phyloP scores from a whole-genome alignment of 106 monocot species.

The Posidonia australis region DNA sequence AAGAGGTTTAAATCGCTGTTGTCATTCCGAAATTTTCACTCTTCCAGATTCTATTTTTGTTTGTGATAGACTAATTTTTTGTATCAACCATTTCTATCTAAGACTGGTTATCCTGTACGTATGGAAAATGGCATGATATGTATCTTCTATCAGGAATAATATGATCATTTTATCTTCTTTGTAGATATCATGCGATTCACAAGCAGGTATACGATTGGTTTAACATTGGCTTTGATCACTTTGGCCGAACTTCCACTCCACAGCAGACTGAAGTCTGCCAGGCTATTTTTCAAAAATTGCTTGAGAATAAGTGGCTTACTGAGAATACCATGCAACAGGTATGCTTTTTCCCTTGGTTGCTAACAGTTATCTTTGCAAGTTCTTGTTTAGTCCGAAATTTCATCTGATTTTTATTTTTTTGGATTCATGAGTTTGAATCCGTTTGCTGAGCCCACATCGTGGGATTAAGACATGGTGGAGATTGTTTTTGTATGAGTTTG shows the following conservation, averaged over 20 bases:
- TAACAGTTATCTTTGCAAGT: not conserved
- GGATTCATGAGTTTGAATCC: not conserved
- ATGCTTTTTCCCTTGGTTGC: not conserved
- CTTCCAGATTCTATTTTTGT: not conserved
- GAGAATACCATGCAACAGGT: conserved; percentile 95
- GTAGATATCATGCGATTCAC: conserved; percentile 84
- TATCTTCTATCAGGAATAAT: not conserved
- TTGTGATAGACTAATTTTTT: too few species aligned
- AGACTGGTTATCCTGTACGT: too few species aligned
- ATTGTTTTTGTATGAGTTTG: conserved; percentile 3
- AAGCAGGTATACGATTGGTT: conserved; percentile 85
- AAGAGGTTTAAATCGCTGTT: not conserved
- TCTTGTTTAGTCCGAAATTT: too few species aligned
- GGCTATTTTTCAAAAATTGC: conserved; percentile 64
- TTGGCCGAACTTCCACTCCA: conserved; percentile 82
- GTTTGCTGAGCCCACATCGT: not conserved
- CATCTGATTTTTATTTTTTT: not conserved
- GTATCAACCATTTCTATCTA: too few species aligned
- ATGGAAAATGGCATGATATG: not conserved
- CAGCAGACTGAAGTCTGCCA: conserved; percentile 91
- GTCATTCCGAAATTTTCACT: not conserved
- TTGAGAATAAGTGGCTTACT: conserved; percentile 74
- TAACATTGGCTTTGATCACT: conserved; percentile 79
- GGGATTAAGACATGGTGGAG: too few species aligned
- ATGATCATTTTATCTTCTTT: not conserved